Evolutionary conservation across 2,329 filamentous ascomycete species (phyloP).

Genomic region (Dryadomyces sulphureus): DNA sequence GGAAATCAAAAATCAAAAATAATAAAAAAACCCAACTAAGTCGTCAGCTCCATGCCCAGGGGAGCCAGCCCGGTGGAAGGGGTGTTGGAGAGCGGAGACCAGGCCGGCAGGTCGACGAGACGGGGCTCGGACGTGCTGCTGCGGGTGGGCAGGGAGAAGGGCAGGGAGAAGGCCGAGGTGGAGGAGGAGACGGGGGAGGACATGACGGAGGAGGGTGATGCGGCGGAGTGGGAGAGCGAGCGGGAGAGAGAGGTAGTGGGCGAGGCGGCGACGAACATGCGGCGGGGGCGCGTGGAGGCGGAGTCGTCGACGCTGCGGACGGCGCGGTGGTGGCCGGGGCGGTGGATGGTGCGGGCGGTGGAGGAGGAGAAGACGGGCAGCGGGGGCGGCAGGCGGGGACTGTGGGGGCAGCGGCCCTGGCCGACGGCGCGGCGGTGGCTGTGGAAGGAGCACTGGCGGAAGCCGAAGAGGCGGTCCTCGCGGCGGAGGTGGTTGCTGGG

Average conservation of each 20-base stretch:
- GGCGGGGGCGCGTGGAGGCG: neutral
- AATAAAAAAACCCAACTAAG: slow-evolving; percentile 1
- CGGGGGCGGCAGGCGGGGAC: too few relatives aligned
- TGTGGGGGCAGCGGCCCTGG: slow-evolving; percentile 37
- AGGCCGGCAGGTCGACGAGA: slow-evolving; percentile 4
- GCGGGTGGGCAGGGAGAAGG: neutral
- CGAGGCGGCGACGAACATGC: neutral
- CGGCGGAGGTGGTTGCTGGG: slow-evolving; percentile 39
- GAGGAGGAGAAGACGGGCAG: neutral
- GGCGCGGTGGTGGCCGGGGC: neutral
- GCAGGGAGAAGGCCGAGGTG: neutral
- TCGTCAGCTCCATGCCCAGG: slow-evolving; percentile 9
- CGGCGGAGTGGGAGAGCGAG: neutral
- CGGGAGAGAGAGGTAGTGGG: too few relatives aligned
- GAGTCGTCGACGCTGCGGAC: neutral
- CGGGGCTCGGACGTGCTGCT: slow-evolving; percentile 4
- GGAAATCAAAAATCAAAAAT: neutral
- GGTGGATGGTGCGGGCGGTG: neutral
- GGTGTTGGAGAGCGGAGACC: slow-evolving; percentile 5
- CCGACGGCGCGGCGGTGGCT: slow-evolving; percentile 39
- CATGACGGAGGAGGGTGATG: neutral
- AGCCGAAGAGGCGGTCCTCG: slow-evolving; percentile 44
- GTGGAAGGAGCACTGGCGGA: slow-evolving; percentile 46
- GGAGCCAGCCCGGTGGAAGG: slow-evolving; percentile 6
- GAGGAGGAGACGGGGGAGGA: neutral